Conservation (phyloP, 1,284 basidiomycete species). For the Abortiporus biennis region DNA sequence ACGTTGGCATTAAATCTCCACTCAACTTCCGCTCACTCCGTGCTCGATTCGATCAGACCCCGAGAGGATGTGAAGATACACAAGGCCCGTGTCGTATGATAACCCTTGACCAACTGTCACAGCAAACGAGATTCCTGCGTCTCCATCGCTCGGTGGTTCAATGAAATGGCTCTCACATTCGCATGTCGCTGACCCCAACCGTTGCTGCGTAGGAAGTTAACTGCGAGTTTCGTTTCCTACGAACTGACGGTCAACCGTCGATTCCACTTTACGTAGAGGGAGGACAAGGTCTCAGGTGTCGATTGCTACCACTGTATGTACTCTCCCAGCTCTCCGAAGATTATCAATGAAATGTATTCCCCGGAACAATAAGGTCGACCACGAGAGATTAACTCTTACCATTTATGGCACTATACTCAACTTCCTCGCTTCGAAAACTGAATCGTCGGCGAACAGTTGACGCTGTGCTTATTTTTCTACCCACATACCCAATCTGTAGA, state of each 20-base stretch:
- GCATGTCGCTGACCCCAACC: too few relatives aligned
- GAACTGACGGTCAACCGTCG: too few relatives aligned
- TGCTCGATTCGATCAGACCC: conserved; percentile 42
- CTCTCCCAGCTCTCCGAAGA: not conserved
- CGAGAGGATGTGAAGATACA: conserved; percentile 77
- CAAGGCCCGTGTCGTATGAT: conserved; percentile 52
- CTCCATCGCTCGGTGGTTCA: too few relatives aligned
- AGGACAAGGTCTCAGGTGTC: too few relatives aligned
- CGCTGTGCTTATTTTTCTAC: conserved; percentile 7
- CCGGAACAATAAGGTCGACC: not conserved
- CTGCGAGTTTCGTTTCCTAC: too few relatives aligned
- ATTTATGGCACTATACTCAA: not conserved
- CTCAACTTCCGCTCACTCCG: conserved; percentile 10
- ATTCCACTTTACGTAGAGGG: too few relatives aligned
- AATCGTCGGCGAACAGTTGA: not conserved
- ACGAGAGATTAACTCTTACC: conserved; percentile 4
- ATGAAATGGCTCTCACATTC: too few relatives aligned
- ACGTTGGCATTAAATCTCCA: conserved; percentile 21
- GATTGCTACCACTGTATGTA: too few relatives aligned
- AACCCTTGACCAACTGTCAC: not conserved
- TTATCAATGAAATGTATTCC: not conserved
- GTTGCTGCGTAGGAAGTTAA: too few relatives aligned
- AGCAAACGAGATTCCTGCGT: too few relatives aligned
- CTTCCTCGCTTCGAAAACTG: conserved; percentile 4
- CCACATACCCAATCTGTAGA: not conserved